A percentile compares a stretch with the other conserved stretches of the same genome.
Evolutionary conservation across 2,329 filamentous ascomycete species (phyloP).

Genomic region (Leptosphaerulina australis): DNA sequence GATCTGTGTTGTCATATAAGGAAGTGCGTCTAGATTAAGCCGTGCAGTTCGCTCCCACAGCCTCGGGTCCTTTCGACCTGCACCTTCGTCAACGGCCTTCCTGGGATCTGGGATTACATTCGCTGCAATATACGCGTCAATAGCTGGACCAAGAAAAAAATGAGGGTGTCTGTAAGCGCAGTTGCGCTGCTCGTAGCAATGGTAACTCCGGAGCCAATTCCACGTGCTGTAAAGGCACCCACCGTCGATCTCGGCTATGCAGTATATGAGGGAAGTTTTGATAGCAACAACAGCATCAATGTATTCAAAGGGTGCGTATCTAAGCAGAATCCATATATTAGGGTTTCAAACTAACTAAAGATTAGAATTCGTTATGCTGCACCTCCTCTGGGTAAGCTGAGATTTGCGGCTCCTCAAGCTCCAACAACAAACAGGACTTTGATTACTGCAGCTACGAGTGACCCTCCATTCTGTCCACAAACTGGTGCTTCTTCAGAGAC

Average conservation of each 20-base stretch:
- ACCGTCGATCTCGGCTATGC: slow-evolving; percentile 43
- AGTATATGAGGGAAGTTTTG: slow-evolving; percentile 37
- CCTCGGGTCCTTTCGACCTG: slow-evolving; percentile 20
- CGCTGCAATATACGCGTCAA: slow-evolving; percentile 8
- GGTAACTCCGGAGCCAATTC: slow-evolving; percentile 30
- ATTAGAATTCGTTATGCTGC: slow-evolving; percentile 56
- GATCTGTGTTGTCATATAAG: slow-evolving; percentile 18
- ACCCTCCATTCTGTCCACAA: slow-evolving; percentile 47
- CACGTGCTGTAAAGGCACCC: slow-evolving; percentile 29
- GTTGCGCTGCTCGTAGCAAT: slow-evolving; percentile 28
- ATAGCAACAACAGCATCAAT: slow-evolving; percentile 35
- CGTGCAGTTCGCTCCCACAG: slow-evolving; percentile 25
- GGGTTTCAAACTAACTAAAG: slow-evolving; percentile 31
- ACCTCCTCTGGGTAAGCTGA: slow-evolving; percentile 57
- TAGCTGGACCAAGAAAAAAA: slow-evolving; percentile 16
- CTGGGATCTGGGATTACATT: slow-evolving; percentile 15
- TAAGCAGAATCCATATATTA: neutral
- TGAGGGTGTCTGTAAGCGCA: slow-evolving; percentile 19
- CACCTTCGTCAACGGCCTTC: slow-evolving; percentile 10
- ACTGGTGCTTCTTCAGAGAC: slow-evolving; percentile 37
- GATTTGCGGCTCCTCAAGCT: slow-evolving; percentile 58
- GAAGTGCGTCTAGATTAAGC: slow-evolving; percentile 22
- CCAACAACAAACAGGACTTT: slow-evolving; percentile 51
- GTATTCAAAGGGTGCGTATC: slow-evolving; percentile 41
- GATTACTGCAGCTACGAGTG: slow-evolving; percentile 52